Base-by-base conservation (phyloP, 2,329 filamentous ascomycete genomes). In the Coleophoma cylindrospora region DNA sequence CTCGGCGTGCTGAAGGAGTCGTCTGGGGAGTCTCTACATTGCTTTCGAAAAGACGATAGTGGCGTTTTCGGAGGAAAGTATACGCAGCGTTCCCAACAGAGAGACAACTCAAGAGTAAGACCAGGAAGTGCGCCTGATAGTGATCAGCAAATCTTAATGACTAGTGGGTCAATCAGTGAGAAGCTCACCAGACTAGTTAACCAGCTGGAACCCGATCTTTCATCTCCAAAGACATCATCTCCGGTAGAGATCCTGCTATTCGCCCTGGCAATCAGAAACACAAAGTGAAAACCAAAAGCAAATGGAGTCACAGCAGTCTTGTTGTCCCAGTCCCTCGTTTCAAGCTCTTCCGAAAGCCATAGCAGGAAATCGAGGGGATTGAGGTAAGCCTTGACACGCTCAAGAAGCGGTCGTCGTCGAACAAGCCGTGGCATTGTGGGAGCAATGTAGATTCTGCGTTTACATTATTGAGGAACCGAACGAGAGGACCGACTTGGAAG, bases 341-440 rank as follows among this genome's bases (percentile, higher is more conserved):
- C 91, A 53, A 99, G 79, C 70, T 96, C 89, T 66, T 97, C 92
- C 0, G 89, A 95, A 2, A 95, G 70, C 87, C 90, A 96, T 15
- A 99, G 81, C 48, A 94, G 72, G 63, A 92, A 88, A 70, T 99
- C 94, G 72, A 88, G 86, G 3, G 89, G 90, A 64, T 97, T 92
- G 52, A 96, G 74, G 67, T 83, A 83, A 50, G 87, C 78, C 65
- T 83, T 83, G 67, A 97, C 79, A 67, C 92, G 89, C 76, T 97
- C 87, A 32, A 72, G 66, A 59, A 96, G 79, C 66, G 94, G 86
- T 66, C 82, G 83, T 61, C 83, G 84, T 66, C 94, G 90, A 60
- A 99, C 84, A 54, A 96, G 80, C 62, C 86, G 84, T 61, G 91
- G 90, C 77, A 90, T 86, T 10, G 40, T 63, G 54, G 47, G 45